Base-by-base conservation (phyloP, 2,329 filamentous ascomycete genomes). In the Botrytis squamosa region DNA sequence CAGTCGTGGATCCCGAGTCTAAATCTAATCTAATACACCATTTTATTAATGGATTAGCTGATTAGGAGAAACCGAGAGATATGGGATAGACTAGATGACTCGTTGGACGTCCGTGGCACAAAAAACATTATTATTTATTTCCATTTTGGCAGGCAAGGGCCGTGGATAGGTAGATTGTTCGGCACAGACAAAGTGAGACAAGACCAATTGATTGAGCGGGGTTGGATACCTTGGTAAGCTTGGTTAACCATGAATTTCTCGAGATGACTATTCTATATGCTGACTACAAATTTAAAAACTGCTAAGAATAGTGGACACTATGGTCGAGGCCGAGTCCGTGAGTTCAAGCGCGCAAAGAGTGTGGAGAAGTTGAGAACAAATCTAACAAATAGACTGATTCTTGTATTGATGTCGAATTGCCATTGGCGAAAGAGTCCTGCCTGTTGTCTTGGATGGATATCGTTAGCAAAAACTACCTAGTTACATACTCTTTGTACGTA, bases 251-350 rank as follows among this genome's bases (percentile, higher is more conserved):
- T 57, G 52, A 29, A 57, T 29, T 57, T 57, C 52, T 18, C 52
- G 25, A 57, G n/a, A 18, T 18, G n/a, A 57, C n/a, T 33, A 66
- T 38, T 67, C 33, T 55, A 67, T 67, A 67, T 67, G 46, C 65
- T 55, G 46, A 67, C 65, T 67, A 55, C 46, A 68, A 68, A 68
- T 55, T 12, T n/a, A 7, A 67, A 55, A 72, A 74, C 70, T 70
- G 55, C 46, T 71, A 74, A 69, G 49, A 69, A 75, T 74, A 70
- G 75, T 74, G 74, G 73, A 55, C 73, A 70, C 73, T 77, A 63
- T 76, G 71, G 52, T 72, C 64, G 71, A 72, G 71, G 71, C 71
- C 64, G 29, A 60, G 62, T 72, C 63, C 40, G 70, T 72, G 52
- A 68, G 52, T 72, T 64, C 59, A 65, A 46, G 69, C 44, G 44